phyloP scores from a whole-genome alignment of 805 yeast species.

The Ogataea trehalophila region DNA sequence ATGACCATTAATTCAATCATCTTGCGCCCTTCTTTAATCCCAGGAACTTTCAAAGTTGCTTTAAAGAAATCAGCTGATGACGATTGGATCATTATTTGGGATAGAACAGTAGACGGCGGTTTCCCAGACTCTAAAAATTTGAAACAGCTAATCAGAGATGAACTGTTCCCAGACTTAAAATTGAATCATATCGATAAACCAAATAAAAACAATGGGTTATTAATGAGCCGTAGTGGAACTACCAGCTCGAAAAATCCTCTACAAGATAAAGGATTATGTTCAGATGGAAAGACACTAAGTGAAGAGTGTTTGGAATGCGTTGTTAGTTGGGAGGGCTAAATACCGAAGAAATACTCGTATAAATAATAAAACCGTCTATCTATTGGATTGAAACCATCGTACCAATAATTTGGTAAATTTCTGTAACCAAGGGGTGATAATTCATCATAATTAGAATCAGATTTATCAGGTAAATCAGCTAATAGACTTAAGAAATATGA shows the following conservation, averaged over 20 bases:
- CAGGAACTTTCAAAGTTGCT: conserved; percentile 59
- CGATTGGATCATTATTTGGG: conserved; percentile 47
- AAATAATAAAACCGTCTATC: conserved; percentile 8
- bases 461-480: conserved; percentile 11
- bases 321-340: conserved; percentile 27
- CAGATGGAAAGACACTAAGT: conserved; percentile 11
- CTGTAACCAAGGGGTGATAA: conserved; percentile 16
- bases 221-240: conserved; percentile 6
- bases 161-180: conserved; percentile 46
- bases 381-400: conserved; percentile 12
- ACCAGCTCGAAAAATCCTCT: conserved; percentile 1
- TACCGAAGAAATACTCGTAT: no score
- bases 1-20: conserved; percentile 47
- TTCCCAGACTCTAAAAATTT: conserved; percentile 83
- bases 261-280: not conserved
- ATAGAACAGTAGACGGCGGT: conserved; percentile 58
- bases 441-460: conserved; percentile 9
- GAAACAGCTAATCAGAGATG: conserved; percentile 61
- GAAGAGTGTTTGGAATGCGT: conserved; percentile 27
- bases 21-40: conserved; percentile 38
- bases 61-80: conserved; percentile 32
- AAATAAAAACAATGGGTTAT: conserved; percentile 18
- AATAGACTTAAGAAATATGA: conserved; percentile 14
- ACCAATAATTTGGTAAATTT: conserved; percentile 12
- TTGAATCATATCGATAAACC: conserved; percentile 63